A percentile compares a stretch with the other conserved stretches of the same genome.
These are phyloP conservation scores for Aspergillus pseudonomiae DNA, from an alignment of 2,329 filamentous ascomycete genomes.

Conservation along the genomic window DNA sequence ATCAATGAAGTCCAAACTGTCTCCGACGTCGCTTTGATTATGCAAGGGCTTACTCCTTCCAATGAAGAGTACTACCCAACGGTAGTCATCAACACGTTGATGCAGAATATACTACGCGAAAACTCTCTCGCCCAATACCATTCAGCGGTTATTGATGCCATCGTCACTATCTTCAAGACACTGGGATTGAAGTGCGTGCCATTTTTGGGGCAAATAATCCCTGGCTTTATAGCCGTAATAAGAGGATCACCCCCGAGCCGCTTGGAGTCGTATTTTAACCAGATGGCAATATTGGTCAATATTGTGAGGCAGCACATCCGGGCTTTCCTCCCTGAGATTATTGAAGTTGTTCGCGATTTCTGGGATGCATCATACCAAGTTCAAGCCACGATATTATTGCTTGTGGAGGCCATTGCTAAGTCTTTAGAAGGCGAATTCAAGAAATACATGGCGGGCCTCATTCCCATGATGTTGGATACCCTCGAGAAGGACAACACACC, in stretches of 20 bases:
- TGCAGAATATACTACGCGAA: constrained; percentile 85
- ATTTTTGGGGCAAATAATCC: constrained; percentile 91
- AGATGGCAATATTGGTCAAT: constrained; percentile 86
- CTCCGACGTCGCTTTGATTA: constrained; percentile 95
- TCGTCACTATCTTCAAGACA: constrained; percentile 98
- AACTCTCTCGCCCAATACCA: constrained; percentile 88
- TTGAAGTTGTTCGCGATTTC: constrained; percentile 83
- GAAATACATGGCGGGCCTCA: constrained; percentile 83
- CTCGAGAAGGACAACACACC: constrained; percentile 80
- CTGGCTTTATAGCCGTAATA: constrained; percentile 89
- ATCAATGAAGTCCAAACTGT: constrained; percentile 68
- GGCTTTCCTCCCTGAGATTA: constrained; percentile 83
- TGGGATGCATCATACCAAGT: constrained; percentile 81
- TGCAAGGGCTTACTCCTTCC: constrained; percentile 93
- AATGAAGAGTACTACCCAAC: constrained; percentile 99
- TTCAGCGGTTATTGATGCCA: constrained; percentile 90
- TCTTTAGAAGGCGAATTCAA: constrained; percentile 98
- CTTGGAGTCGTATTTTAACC: constrained; percentile 96
- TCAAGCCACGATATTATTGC: constrained; percentile 85
- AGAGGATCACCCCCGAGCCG: constrained; percentile 74
- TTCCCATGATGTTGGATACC: constrained; percentile 92
- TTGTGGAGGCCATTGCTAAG: constrained; percentile 91
- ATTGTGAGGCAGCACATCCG: constrained; percentile 97
- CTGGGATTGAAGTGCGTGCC: constrained; percentile 94
- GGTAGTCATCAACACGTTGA: constrained; percentile 92